These are phyloP conservation scores for Sporodiniella umbellata DNA, from an alignment of 371 early-diverging fungal genomes.

Conservation along the genomic window DNA sequence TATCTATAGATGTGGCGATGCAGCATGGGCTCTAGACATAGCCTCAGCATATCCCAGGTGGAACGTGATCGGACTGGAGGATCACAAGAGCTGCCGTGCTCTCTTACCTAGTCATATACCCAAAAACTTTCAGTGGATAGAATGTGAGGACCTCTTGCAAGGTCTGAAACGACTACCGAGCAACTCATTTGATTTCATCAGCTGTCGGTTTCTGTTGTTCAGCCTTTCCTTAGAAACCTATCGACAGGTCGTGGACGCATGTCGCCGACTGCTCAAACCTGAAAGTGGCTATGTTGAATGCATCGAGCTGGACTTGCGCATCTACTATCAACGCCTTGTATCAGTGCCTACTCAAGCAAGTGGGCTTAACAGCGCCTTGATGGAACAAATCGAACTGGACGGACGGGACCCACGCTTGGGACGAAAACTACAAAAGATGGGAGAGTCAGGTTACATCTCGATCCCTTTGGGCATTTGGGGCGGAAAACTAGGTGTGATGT, in stretches of 20 bases:
- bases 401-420: slow-evolving; percentile 36
- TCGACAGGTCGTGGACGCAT: slow-evolving; percentile 29
- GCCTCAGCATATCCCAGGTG: slow-evolving; percentile 30
- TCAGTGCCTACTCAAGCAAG: slow-evolving; percentile 15
- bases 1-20: slow-evolving; percentile 43
- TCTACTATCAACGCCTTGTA: slow-evolving; percentile 26
- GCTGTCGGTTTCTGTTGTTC: slow-evolving; percentile 29
- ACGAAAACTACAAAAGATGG: slow-evolving; percentile 13
- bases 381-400: slow-evolving; percentile 16
- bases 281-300: slow-evolving; percentile 37
- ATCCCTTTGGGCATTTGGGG: slow-evolving; percentile 46
- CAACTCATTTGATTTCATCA: slow-evolving; percentile 33
- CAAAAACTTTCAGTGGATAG: slow-evolving; percentile 29
- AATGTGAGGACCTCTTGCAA: slow-evolving; percentile 14
- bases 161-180: slow-evolving; percentile 27
- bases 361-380: not conserved
- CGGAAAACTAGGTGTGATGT: slow-evolving; percentile 41
- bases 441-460: slow-evolving; percentile 23
- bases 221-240: slow-evolving; percentile 23
- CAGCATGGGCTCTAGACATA: slow-evolving; percentile 34
- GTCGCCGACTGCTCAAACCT: slow-evolving; percentile 28
- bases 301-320: slow-evolving; percentile 42
- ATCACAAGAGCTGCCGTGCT: slow-evolving; percentile 11
- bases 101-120: slow-evolving; percentile 8
- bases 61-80: slow-evolving; percentile 37